Percentiles rank a stretch among this genome's conserved stretches.
Evolutionary conservation across 2,329 filamentous ascomycete species (phyloP).

Genomic region (Sphaerulina vaccinii): DNA sequence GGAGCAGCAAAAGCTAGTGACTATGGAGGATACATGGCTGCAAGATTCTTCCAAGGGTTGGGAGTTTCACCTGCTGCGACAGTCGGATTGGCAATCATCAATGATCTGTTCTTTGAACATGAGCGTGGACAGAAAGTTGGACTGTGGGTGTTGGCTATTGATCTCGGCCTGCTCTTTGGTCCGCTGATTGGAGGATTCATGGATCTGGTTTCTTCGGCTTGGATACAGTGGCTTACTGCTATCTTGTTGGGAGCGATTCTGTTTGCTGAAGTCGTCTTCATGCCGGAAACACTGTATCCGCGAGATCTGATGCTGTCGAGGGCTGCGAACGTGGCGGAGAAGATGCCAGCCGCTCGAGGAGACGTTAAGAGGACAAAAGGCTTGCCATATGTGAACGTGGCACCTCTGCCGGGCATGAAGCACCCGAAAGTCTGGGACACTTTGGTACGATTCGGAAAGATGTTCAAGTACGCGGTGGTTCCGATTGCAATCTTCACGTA

Average conservation of each 20-base stretch:
- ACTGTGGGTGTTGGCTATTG: slow-evolving; percentile 23
- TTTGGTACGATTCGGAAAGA: slow-evolving; percentile 18
- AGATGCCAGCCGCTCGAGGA: slow-evolving; percentile 1
- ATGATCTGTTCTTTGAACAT: slow-evolving; percentile 24
- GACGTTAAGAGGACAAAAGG: slow-evolving; percentile 18
- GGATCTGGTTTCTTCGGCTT: slow-evolving; percentile 17
- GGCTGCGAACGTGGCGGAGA: slow-evolving; percentile 4
- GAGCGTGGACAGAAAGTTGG: slow-evolving; percentile 24
- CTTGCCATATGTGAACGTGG: slow-evolving; percentile 17
- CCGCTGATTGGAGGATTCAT: slow-evolving; percentile 23
- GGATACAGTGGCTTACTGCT: slow-evolving; percentile 24
- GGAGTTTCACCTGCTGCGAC: slow-evolving; percentile 23
- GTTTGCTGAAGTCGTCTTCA: slow-evolving; percentile 19
- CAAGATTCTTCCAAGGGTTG: slow-evolving; percentile 23
- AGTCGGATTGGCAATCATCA: slow-evolving; percentile 23
- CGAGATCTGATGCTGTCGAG: slow-evolving; percentile 19
- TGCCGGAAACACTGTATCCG: slow-evolving; percentile 24
- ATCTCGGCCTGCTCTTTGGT: slow-evolving; percentile 20
- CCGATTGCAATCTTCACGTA: slow-evolving; percentile 19
- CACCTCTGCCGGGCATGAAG: slow-evolving; percentile 21
- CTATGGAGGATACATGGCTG: slow-evolving; percentile 22
- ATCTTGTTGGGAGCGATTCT: slow-evolving; percentile 20
- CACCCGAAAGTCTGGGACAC: slow-evolving; percentile 23
- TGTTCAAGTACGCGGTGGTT: slow-evolving; percentile 20
- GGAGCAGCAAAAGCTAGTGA: slow-evolving; percentile 14